These are phyloP conservation scores for Hyaloraphidium curvatum DNA, from an alignment of 192 early-diverging fungal species.

Conservation along the genomic window DNA sequence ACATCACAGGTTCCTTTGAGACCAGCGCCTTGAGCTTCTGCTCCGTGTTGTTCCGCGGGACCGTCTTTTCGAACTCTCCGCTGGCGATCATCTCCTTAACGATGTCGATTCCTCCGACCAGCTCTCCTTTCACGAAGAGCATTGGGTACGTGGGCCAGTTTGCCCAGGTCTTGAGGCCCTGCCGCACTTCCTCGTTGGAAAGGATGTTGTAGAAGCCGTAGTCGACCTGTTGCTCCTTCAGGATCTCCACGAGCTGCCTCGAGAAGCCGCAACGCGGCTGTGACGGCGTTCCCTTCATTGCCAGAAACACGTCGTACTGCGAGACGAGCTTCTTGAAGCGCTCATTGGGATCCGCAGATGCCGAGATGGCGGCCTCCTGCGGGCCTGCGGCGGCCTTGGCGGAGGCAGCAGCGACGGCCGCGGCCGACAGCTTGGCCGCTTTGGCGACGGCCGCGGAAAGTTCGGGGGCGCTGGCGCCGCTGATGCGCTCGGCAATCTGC, in stretches of 20 bases:
- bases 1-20: conserved; percentile 26
- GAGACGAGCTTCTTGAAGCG: conserved; percentile 17
- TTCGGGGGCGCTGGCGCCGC: conserved; percentile 72
- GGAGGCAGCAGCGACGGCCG: conserved; percentile 4
- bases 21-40: conserved; percentile 48
- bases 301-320: conserved; percentile 63
- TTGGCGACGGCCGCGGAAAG: conserved; percentile 52
- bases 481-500: conserved; percentile 52
- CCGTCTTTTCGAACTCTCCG: conserved; percentile 28
- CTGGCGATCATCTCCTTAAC: conserved; percentile 27
- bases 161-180: conserved; percentile 35
- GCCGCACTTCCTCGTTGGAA: conserved; percentile 75
- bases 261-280: conserved; percentile 89
- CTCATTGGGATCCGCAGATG: conserved; percentile 10
- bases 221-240: conserved; percentile 50
- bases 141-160: conserved; percentile 96
- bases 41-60: conserved; percentile 25
- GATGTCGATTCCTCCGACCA: conserved; percentile 37
- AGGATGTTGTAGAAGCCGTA: conserved; percentile 88
- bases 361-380: neutral
- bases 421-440: conserved; percentile 22
- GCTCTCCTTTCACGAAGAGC: conserved; percentile 28
- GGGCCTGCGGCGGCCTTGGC: conserved; percentile 7
- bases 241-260: conserved; percentile 53
- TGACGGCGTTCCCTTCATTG: conserved; percentile 85